phyloP scores from a whole-genome alignment of 1,284 basidiomycete species.

The Takashimella koratensis region DNA sequence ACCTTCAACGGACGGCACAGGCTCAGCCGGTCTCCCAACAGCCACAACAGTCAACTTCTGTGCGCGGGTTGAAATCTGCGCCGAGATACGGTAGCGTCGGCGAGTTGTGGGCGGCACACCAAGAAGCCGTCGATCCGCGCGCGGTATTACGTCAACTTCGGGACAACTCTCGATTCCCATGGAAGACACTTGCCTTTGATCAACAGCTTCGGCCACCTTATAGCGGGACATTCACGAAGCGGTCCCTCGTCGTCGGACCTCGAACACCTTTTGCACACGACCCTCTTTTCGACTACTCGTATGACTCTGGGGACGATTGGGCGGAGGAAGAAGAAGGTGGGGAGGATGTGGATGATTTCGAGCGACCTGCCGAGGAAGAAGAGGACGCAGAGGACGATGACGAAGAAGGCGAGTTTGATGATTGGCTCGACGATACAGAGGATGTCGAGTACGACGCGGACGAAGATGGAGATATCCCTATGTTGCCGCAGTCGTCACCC shows the following conservation, averaged over 20 bases:
- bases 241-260: conserved; percentile 44
- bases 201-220: conserved; percentile 47
- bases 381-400: conserved; percentile 40
- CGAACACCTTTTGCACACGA: conserved; percentile 47
- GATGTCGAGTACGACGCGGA: conserved; percentile 21
- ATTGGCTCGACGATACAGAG: conserved; percentile 41
- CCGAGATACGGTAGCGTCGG: conserved; percentile 33
- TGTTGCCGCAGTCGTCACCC: background rate
- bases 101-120: conserved; percentile 35
- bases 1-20: conserved; percentile 18
- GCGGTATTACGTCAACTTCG: conserved; percentile 34
- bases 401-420: conserved; percentile 36
- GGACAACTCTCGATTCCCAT: conserved; percentile 37
- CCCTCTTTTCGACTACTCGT: conserved; percentile 46
- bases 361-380: conserved; percentile 13
- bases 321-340: conserved; percentile 40
- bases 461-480: conserved; percentile 13
- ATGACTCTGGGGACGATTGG: conserved; percentile 50
- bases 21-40: background rate
- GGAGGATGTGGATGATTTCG: conserved; percentile 44
- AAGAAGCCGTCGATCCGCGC: conserved; percentile 44
- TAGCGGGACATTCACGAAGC: conserved; percentile 45
- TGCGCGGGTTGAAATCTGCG: conserved; percentile 35
- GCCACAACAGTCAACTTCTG: conserved; percentile 9
- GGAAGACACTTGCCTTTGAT: conserved; percentile 47